Conservation (phyloP, 495 filamentous ascomycete genomes). For the Neurospora sublineolata region DNA sequence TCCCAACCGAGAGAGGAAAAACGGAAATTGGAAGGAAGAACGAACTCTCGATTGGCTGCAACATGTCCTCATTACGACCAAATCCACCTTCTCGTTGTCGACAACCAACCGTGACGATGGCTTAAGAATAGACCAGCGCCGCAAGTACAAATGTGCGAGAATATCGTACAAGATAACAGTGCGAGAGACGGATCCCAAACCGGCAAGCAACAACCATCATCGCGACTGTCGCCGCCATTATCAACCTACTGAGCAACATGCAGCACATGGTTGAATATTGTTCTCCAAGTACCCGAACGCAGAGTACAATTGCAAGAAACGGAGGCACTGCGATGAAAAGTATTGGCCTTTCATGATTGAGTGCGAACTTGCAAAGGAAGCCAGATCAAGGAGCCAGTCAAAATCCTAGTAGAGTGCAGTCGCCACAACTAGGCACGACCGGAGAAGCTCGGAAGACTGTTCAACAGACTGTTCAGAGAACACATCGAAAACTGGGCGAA, state of each 20-base stretch:
- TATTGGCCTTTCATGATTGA: neutral
- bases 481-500: neutral
- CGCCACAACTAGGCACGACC: neutral
- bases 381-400: neutral
- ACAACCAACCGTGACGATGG: neutral
- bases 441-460: neutral
- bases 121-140: neutral
- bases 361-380: neutral
- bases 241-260: neutral
- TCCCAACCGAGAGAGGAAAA: neutral
- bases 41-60: neutral
- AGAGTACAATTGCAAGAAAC: neutral
- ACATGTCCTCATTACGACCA: neutral
- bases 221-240: neutral
- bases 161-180: neutral
- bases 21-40: neutral
- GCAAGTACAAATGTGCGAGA: neutral
- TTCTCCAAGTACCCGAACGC: neutral
- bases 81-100: neutral
- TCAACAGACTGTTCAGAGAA: neutral
- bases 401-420: neutral
- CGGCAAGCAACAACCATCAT: neutral
- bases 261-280: no score
- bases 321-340: neutral
- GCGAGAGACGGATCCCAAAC: neutral